A percentile compares a stretch with the other conserved stretches of the same genome.
phyloP scores from a whole-genome alignment of 2,329 filamentous ascomycete genomes.

The Penicillium italicum region DNA sequence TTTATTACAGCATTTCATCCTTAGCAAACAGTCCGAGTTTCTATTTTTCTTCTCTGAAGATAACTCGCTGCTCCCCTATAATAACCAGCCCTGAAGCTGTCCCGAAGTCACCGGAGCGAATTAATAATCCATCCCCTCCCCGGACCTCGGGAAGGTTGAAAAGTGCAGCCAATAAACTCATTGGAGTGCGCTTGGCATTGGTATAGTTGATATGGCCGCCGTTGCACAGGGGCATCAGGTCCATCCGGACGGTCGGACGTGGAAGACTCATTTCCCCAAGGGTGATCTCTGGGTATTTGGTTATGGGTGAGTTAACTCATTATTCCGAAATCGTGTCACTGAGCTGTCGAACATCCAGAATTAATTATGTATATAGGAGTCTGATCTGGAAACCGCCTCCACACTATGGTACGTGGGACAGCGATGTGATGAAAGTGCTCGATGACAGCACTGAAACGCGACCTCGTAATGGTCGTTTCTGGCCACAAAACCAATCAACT shows the following conservation, averaged over 20 bases:
- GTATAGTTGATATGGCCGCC: conserved; percentile 13
- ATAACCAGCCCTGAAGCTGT: neutral
- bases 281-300: conserved; percentile 94
- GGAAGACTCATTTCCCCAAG: conserved; percentile 43
- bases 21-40: neutral
- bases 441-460: neutral
- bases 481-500: neutral
- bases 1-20: neutral
- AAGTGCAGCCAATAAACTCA: neutral
- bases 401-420: conserved; percentile 68
- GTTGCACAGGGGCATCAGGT: conserved; percentile 19
- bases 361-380: conserved; percentile 57
- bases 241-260: conserved; percentile 37
- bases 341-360: neutral
- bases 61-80: neutral
- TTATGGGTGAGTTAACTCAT: conserved; percentile 70
- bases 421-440: neutral
- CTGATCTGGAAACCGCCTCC: conserved; percentile 98
- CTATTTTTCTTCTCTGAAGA: neutral
- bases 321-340: neutral
- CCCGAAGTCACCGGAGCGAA: neutral
- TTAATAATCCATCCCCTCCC: neutral
- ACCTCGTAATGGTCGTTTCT: neutral
- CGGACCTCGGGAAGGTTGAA: neutral
- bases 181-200: neutral